phyloP scores from a whole-genome alignment of 495 filamentous ascomycete genomes.

The Cercophora scortea region DNA sequence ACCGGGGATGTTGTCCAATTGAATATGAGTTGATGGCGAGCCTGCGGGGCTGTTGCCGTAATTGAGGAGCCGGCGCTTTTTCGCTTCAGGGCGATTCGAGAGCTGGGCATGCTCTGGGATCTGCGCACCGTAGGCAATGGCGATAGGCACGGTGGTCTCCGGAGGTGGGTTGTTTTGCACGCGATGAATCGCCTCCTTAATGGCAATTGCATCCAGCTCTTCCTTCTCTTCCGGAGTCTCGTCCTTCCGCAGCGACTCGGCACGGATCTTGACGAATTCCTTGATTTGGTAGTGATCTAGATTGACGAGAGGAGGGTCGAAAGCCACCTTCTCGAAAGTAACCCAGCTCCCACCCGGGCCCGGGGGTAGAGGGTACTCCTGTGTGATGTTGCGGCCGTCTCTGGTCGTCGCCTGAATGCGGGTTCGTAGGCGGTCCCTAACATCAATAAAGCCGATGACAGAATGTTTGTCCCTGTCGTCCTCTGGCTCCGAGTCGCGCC shows the following conservation, averaged over 20 bases:
- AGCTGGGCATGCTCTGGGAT: slow-evolving; percentile 29
- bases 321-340: slow-evolving; percentile 45
- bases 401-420: slow-evolving; percentile 35
- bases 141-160: slow-evolving; percentile 23
- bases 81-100: slow-evolving; percentile 22
- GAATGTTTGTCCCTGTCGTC: slow-evolving; percentile 37
- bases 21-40: not conserved
- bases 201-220: slow-evolving; percentile 18
- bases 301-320: slow-evolving; percentile 37
- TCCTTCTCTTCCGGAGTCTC: slow-evolving; percentile 22
- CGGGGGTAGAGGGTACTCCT: slow-evolving; percentile 35
- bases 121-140: slow-evolving; percentile 35
- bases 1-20: slow-evolving; percentile 12
- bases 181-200: slow-evolving; percentile 30
- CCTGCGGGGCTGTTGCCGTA: slow-evolving; percentile 4
- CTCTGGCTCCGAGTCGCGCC: slow-evolving; percentile 42
- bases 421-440: slow-evolving; percentile 44
- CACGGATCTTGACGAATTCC: slow-evolving; percentile 46
- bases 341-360: slow-evolving; percentile 50
- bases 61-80: slow-evolving; percentile 28
- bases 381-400: slow-evolving; percentile 27
- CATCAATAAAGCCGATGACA: slow-evolving; percentile 47
- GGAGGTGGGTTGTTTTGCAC: slow-evolving; percentile 26
- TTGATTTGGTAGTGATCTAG: slow-evolving; percentile 43
- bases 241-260: slow-evolving; percentile 19